phyloP scores from a whole-genome alignment of 2,329 filamentous ascomycete species.

The Trichophyton schoenleinii region DNA sequence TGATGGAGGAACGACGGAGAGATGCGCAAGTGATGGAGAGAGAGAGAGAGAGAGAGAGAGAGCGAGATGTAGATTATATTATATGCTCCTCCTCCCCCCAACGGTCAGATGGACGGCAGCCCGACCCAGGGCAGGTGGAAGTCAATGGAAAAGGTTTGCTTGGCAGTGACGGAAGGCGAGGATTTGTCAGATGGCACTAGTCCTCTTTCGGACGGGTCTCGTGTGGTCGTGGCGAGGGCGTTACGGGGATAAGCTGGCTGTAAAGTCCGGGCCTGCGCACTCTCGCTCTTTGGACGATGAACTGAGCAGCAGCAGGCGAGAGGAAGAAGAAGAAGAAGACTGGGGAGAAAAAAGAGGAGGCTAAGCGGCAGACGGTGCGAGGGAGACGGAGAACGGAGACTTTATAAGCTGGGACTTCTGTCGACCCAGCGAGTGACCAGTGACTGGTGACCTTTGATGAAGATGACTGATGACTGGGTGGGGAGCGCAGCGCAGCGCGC shows the following conservation, averaged over 20 bases:
- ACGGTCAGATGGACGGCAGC: neutral
- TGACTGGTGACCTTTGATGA: neutral
- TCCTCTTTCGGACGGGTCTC: neutral
- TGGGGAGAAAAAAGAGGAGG: neutral
- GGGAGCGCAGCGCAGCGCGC: neutral
- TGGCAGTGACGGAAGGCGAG: conserved; percentile 1
- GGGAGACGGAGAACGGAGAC: neutral
- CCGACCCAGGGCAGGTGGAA: neutral
- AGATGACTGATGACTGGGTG: neutral
- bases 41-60: neutral
- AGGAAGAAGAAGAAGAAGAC: neutral
- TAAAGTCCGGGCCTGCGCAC: neutral
- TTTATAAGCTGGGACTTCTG: neutral
- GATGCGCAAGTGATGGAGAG: neutral
- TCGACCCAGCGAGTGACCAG: neutral
- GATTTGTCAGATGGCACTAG: neutral
- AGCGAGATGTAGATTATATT: neutral
- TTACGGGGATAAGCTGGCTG: neutral
- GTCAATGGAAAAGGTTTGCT: neutral
- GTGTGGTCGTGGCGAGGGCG: neutral
- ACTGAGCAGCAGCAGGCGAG: conserved; percentile 3
- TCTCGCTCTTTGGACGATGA: neutral
- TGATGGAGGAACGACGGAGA: neutral
- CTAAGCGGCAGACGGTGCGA: neutral
- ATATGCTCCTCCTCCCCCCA: neutral